Evolutionary conservation across 2,329 filamentous ascomycete species (phyloP).

Genomic region (Fusarium redolens): DNA sequence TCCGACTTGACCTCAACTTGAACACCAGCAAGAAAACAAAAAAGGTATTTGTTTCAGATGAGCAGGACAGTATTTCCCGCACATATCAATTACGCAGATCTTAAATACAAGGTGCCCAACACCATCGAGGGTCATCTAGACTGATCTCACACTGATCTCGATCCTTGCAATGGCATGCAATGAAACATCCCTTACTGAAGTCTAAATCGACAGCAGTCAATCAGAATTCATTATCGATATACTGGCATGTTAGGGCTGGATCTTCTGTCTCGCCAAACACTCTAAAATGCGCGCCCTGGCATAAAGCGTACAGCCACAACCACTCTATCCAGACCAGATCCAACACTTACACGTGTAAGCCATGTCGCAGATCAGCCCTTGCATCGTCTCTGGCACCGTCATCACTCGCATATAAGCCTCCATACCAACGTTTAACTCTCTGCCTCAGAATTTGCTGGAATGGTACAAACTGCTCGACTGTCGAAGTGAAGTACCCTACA

Average conservation of each 20-base stretch:
- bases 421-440: conserved; percentile 13
- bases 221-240: neutral
- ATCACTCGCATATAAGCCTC: conserved; percentile 14
- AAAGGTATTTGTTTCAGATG: neutral
- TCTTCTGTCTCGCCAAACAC: neutral
- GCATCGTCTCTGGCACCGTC: conserved; percentile 2
- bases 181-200: conserved; percentile 14
- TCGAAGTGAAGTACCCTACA: conserved; percentile 13
- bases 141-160: conserved; percentile 12
- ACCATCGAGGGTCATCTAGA: neutral
- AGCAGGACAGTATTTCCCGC: too few relatives aligned
- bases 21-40: neutral
- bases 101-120: neutral
- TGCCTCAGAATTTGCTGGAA: conserved; percentile 16
- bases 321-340: conserved; percentile 4
- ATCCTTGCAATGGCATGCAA: conserved; percentile 22
- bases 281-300: conserved; percentile 11
- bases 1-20: neutral
- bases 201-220: neutral
- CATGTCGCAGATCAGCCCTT: conserved; percentile 16
- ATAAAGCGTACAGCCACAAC: conserved; percentile 4
- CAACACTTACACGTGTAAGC: conserved; percentile 17
- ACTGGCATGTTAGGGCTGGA: conserved; percentile 13
- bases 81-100: neutral
- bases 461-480: conserved; percentile 1